Conservation (phyloP, 345 rosid genomes). For the Lumnitzera racemosa region DNA sequence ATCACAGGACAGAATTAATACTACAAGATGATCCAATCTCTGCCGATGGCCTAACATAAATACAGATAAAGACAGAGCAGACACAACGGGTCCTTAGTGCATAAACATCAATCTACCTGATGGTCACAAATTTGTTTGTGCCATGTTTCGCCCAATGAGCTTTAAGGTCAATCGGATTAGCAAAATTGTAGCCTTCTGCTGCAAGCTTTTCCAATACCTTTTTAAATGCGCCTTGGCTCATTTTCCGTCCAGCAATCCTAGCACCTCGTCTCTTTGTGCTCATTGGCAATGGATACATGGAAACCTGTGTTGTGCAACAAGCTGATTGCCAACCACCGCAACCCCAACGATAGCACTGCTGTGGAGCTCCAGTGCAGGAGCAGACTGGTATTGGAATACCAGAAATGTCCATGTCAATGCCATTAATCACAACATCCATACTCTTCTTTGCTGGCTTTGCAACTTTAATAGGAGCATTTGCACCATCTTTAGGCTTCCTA, state of each 20-base stretch:
- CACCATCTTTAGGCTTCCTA: constrained; percentile 67
- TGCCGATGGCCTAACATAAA: constrained; percentile 35
- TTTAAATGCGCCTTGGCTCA: constrained; percentile 98
- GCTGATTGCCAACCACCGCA: constrained; percentile 99
- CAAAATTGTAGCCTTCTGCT: constrained; percentile 74
- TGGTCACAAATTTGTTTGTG: constrained; percentile 96
- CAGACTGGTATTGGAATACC: constrained; percentile 86
- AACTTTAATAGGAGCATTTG: constrained; percentile 33
- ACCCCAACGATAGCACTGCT: constrained; percentile 98
- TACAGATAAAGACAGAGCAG: constrained; percentile 36
- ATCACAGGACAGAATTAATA: constrained; percentile 4
- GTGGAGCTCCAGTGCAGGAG: constrained; percentile 89
- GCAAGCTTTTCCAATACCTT: constrained; percentile 95
- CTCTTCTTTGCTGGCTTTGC: constrained; percentile 78
- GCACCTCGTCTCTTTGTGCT: constrained; percentile 95
- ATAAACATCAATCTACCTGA: constrained; percentile 56
- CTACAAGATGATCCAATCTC: constrained; percentile 31
- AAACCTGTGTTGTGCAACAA: constrained; percentile 83
- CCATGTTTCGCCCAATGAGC: constrained; percentile 98
- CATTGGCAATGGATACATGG: constrained; percentile 93
- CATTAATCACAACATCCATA: constrained; percentile 72
- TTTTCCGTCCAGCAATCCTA: constrained; percentile 95
- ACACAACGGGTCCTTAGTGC: constrained; percentile 12
- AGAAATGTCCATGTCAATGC: constrained; percentile 79
- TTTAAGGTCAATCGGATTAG: constrained; percentile 80